A percentile compares a stretch with the other conserved stretches of the same genome.
Conservation (phyloP, 192 early-diverging fungal species). For the Backusella mclennaniae region DNA sequence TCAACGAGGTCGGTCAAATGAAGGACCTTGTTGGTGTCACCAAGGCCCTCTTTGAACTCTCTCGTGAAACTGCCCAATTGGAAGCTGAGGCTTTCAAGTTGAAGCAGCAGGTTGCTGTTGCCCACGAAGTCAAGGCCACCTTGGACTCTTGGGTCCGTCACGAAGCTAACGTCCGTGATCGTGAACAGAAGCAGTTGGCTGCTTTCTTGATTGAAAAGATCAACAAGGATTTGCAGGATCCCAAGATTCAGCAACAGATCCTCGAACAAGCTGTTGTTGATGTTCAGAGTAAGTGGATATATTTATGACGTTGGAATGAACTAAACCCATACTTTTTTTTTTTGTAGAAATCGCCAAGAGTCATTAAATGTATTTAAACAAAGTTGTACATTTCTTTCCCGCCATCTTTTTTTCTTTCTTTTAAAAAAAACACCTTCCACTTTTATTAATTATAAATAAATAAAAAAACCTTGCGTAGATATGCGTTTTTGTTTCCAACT, state of each 20-base stretch:
- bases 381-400: background rate
- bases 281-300: conserved; percentile 44
- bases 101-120: conserved; percentile 86
- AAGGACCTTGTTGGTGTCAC: conserved; percentile 93
- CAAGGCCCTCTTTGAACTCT: conserved; percentile 90
- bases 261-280: conserved; percentile 59
- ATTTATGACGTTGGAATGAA: too few relatives aligned
- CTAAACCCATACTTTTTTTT: background rate
- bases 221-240: conserved; percentile 64
- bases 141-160: conserved; percentile 98
- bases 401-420: background rate
- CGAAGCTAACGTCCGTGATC: conserved; percentile 90
- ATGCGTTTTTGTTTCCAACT: background rate
- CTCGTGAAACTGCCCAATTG: conserved; percentile 91
- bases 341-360: conserved; percentile 22
- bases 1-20: conserved; percentile 89
- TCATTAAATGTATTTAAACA: conserved; percentile 14
- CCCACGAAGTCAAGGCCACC: conserved; percentile 80
- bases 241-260: conserved; percentile 63
- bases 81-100: conserved; percentile 95
- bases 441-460: background rate
- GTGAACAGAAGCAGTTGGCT: conserved; percentile 87
- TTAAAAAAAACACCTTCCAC: background rate
- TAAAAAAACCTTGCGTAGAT: background rate
- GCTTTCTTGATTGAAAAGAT: conserved; percentile 83